A percentile compares a stretch with the other conserved stretches of the same genome.
Evolutionary conservation across 164 flowering plant genomes (phyloP).

Genomic region (Tetracentron sinense): DNA sequence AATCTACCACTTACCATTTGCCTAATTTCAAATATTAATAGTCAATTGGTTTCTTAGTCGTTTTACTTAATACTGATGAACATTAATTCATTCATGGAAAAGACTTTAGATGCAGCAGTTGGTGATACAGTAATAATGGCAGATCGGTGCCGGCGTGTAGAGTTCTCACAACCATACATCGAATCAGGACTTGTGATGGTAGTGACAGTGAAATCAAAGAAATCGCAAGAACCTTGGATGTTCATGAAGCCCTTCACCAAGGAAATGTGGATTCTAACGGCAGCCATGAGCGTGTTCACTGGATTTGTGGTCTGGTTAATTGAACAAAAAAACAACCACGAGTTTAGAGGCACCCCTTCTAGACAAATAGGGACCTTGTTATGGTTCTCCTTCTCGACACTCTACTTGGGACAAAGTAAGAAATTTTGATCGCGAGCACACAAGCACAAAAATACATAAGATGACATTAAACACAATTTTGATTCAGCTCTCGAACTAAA

Average conservation of each 20-base stretch:
- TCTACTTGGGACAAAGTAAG: constrained; percentile 22
- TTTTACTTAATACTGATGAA: too few relatives aligned
- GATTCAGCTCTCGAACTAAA: too few relatives aligned
- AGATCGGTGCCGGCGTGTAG: constrained; percentile 8
- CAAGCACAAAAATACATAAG: too few relatives aligned
- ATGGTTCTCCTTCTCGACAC: constrained; percentile 23
- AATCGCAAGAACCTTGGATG: constrained; percentile 9
- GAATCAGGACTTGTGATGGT: constrained; percentile 19
- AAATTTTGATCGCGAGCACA: too few relatives aligned
- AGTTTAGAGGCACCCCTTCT: constrained; percentile 5
- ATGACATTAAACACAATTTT: too few relatives aligned
- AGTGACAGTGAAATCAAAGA: constrained; percentile 10
- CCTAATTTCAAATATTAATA: too few relatives aligned
- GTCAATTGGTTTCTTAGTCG: too few relatives aligned
- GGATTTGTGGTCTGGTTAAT: constrained; percentile 19
- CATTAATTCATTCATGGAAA: too few relatives aligned
- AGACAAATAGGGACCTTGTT: constrained; percentile 9
- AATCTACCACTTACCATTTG: too few relatives aligned
- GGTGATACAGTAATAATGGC: constrained; percentile 19
- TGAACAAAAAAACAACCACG: constrained; percentile 14
- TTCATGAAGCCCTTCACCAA: constrained; percentile 11
- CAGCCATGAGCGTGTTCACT: constrained; percentile 1
- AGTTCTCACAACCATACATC: constrained; percentile 21
- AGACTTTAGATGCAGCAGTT: constrained; percentile 22
- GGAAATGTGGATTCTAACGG: constrained; percentile 19